A percentile compares a stretch with the other conserved stretches of the same genome.
These are phyloP conservation scores for Exophiala sp. DNA, from an alignment of 2,329 filamentous ascomycete species.

Conservation along the genomic window DNA sequence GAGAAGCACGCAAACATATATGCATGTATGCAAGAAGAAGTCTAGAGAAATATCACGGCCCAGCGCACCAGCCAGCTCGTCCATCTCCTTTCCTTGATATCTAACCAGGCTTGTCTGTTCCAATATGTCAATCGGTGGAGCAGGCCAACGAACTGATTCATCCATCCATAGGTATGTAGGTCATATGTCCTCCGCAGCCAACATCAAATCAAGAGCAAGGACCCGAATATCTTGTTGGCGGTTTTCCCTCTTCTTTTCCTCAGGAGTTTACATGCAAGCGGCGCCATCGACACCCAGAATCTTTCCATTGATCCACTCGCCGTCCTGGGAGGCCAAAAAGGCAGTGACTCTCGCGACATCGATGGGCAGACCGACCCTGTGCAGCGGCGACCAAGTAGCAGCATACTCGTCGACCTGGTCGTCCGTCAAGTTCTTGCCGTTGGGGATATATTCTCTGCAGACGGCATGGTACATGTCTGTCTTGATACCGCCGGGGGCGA, in stretches of 20 bases:
- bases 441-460: slow-evolving; percentile 39
- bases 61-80: too few relatives aligned
- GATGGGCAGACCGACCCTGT: slow-evolving; percentile 52
- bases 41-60: too few relatives aligned
- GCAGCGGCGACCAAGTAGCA: slow-evolving; percentile 45
- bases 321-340: slow-evolving; percentile 52
- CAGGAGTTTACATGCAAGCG: slow-evolving; percentile 27
- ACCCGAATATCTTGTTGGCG: too few relatives aligned
- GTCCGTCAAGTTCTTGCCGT: slow-evolving; percentile 32
- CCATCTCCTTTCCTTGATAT: too few relatives aligned
- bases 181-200: too few relatives aligned
- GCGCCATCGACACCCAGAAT: slow-evolving; percentile 35
- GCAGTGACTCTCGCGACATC: slow-evolving; percentile 56
- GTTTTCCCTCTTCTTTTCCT: neutral
- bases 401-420: slow-evolving; percentile 31
- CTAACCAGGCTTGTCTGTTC: too few relatives aligned
- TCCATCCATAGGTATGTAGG: too few relatives aligned
- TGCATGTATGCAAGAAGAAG: too few relatives aligned
- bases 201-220: too few relatives aligned
- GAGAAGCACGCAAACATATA: too few relatives aligned
- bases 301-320: slow-evolving; percentile 52
- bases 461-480: slow-evolving; percentile 59
- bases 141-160: too few relatives aligned
- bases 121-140: too few relatives aligned
- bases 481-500: slow-evolving; percentile 63